A percentile compares a stretch with the other conserved stretches of the same genome.
Conservation (phyloP, 176 grass and related monocot species). For the Bolboschoenus planiculmis region DNA sequence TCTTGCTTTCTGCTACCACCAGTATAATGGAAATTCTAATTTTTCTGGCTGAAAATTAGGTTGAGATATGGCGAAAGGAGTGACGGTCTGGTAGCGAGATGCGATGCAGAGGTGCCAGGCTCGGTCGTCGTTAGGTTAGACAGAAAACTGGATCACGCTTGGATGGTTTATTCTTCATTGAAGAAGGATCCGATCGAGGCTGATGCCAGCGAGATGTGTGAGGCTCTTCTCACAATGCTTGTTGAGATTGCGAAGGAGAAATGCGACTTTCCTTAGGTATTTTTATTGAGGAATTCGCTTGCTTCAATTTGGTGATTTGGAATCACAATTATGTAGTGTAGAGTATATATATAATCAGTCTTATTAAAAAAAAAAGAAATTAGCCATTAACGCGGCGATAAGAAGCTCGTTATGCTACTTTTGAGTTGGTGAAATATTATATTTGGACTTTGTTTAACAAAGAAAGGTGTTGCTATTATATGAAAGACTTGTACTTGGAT, state of each 20-base stretch:
- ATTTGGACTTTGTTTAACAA: background rate
- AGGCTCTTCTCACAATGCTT: slow-evolving; percentile 70
- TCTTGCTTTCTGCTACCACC: background rate
- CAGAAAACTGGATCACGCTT: slow-evolving; percentile 69
- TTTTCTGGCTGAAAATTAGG: background rate
- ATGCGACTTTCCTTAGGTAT: background rate
- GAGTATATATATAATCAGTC: background rate
- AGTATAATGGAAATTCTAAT: background rate
- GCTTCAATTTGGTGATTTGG: background rate
- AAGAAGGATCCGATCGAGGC: slow-evolving; percentile 39
- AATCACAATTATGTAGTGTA: background rate
- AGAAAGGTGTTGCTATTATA: background rate
- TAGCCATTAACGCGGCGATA: background rate
- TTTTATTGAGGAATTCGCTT: background rate
- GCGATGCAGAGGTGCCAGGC: slow-evolving; percentile 73
- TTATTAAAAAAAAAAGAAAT: background rate
- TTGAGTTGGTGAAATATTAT: background rate
- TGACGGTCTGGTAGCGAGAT: slow-evolving; percentile 59
- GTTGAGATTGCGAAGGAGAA: slow-evolving; percentile 51
- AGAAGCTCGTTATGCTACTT: background rate
- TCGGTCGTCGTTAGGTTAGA: slow-evolving; percentile 70
- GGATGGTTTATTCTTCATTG: slow-evolving; percentile 68
- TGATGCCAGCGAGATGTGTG: slow-evolving; percentile 72
- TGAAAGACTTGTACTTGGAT: background rate
- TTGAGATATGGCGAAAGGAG: slow-evolving; percentile 62